These are phyloP conservation scores for Gonium pectorale DNA, from an alignment of 139 green algal genomes.

Conservation along the genomic window DNA sequence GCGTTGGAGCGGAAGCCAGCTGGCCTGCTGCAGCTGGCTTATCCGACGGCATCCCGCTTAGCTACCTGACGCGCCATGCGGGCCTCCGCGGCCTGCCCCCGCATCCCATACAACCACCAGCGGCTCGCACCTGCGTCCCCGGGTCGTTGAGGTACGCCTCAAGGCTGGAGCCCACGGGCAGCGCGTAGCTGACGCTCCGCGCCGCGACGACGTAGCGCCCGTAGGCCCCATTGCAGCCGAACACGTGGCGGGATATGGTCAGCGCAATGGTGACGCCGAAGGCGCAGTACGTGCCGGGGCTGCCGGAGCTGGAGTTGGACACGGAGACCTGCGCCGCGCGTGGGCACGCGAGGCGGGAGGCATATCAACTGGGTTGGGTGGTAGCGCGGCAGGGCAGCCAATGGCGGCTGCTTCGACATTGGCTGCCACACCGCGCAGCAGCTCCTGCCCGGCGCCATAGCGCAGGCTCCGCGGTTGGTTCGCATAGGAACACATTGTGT, in stretches of 20 bases:
- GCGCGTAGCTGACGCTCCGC: background rate
- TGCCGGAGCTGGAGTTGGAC: conserved; percentile 4
- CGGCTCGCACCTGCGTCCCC: background rate
- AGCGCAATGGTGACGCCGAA: conserved; percentile 26
- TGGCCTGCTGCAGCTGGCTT: too few species aligned
- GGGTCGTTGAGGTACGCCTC: background rate
- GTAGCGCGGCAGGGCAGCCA: too few species aligned
- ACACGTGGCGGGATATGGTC: background rate
- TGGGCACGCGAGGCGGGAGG: background rate
- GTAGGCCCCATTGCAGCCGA: conserved; percentile 8
- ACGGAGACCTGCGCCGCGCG: conserved; percentile 15
- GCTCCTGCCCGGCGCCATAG: too few species aligned
- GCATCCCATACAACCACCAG: background rate
- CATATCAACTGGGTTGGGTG: background rate
- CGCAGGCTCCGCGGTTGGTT: too few species aligned
- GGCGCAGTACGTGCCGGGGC: background rate
- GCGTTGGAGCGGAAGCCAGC: too few species aligned
- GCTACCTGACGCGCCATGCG: too few species aligned
- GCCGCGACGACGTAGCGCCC: conserved; percentile 14
- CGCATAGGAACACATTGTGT: too few species aligned
- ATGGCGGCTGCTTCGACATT: too few species aligned
- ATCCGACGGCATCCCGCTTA: too few species aligned
- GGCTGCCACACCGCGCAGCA: too few species aligned
- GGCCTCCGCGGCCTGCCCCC: too few species aligned
- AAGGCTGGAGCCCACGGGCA: background rate